Percentiles rank a stretch among this genome's conserved stretches.
Evolutionary conservation across 164 flowering plant species (phyloP).

Genomic region (Platanus orientalis): DNA sequence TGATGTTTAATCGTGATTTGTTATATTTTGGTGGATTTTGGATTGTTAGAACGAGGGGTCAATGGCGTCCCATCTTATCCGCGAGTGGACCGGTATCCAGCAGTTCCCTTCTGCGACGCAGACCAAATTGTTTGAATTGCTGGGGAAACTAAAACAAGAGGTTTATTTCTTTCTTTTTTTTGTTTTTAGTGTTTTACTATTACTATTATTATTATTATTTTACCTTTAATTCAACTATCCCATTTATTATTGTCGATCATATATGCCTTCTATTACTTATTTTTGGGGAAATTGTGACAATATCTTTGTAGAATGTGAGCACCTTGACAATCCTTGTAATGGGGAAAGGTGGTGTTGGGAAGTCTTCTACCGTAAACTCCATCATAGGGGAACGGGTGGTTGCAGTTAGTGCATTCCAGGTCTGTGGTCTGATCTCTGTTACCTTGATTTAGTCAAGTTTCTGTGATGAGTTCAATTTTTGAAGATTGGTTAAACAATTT

Average conservation of each 20-base stretch:
- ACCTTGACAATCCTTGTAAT: slow-evolving; percentile 84
- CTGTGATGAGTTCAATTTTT: slow-evolving; percentile 2
- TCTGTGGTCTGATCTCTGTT: slow-evolving; percentile 12
- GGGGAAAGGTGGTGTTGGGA: slow-evolving; percentile 99
- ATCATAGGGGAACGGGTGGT: slow-evolving; percentile 85
- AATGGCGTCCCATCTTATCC: slow-evolving; percentile 52
- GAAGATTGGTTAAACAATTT: not conserved
- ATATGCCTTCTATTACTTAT: not conserved
- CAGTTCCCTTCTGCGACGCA: slow-evolving; percentile 86
- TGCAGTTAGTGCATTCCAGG: slow-evolving; percentile 87
- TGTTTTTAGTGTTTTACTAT: not conserved
- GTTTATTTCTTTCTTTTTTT: slow-evolving; percentile 23
- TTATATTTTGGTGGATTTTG: slow-evolving; percentile 1
- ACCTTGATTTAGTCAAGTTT: not conserved
- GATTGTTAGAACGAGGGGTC: slow-evolving; percentile 8
- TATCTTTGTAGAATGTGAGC: slow-evolving; percentile 54
- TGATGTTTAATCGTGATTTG: too few species aligned
- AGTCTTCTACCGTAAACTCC: slow-evolving; percentile 94
- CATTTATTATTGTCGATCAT: not conserved
- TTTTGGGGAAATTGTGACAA: not conserved
- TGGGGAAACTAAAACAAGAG: slow-evolving; percentile 82
- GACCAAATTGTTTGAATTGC: slow-evolving; percentile 57
- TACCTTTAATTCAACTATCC: not conserved
- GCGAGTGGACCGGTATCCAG: slow-evolving; percentile 87
- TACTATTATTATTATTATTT: not conserved